Evolutionary conservation across 78 protist genomes (phyloP).

Genomic region (Chrysochromulina parva): DNA sequence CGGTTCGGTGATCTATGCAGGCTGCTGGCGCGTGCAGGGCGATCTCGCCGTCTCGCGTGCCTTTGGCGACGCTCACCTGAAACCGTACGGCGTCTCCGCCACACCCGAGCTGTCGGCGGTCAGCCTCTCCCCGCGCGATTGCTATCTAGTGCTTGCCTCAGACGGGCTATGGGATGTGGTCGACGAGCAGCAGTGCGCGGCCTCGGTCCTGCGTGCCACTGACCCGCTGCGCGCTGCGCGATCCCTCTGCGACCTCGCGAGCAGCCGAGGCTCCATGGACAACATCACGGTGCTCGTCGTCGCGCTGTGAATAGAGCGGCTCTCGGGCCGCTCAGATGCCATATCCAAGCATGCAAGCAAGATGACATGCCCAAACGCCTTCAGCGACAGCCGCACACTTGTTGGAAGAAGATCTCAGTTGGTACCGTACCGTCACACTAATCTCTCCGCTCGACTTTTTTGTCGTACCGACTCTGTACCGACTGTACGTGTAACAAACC

Average conservation of each 20-base stretch:
- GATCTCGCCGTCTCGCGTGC: slow-evolving; percentile 36
- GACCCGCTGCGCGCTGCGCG: not conserved
- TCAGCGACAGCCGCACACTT: too few relatives aligned
- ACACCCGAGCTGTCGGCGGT: not conserved
- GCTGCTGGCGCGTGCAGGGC: slow-evolving; percentile 29
- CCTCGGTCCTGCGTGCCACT: not conserved
- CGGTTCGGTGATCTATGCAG: not conserved
- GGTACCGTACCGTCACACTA: too few relatives aligned
- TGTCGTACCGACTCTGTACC: too few relatives aligned
- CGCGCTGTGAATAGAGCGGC: not conserved
- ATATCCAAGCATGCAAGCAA: too few relatives aligned
- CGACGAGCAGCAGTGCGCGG: not conserved
- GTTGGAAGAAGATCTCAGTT: too few relatives aligned
- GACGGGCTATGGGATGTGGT: not conserved
- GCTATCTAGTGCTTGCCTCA: not conserved
- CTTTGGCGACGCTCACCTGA: not conserved
- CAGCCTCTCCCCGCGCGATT: not conserved
- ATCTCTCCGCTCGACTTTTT: too few relatives aligned
- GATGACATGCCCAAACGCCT: too few relatives aligned
- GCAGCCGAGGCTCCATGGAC: not conserved
- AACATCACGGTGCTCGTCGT: not conserved
- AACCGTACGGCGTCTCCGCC: not conserved
- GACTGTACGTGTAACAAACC: too few relatives aligned
- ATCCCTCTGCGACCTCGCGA: not conserved
- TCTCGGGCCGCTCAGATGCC: too few relatives aligned